Conservation (phyloP, 345 rosid species). For the Passiflora organensis region DNA sequence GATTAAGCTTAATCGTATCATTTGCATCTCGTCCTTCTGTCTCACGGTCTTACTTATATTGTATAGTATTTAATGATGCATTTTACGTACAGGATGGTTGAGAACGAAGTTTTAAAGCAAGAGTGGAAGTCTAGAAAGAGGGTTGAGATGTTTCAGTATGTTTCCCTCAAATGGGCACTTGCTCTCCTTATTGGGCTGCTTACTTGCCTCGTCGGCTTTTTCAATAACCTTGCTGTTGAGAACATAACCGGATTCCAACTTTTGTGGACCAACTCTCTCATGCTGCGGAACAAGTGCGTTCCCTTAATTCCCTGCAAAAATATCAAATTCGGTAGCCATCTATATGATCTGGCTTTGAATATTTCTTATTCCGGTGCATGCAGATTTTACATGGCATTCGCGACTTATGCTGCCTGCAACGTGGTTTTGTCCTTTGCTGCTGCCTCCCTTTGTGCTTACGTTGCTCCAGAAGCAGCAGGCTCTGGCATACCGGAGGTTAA, state of each 20-base stretch:
- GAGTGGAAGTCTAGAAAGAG: constrained; percentile 84
- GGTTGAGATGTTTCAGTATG: constrained; percentile 73
- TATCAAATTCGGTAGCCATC: constrained; percentile 13
- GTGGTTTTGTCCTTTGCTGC: constrained; percentile 58
- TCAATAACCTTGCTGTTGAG: constrained; percentile 77
- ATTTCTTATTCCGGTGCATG: constrained; percentile 21
- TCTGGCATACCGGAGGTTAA: constrained; percentile 96
- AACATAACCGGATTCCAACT: constrained; percentile 80
- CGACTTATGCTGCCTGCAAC: constrained; percentile 56
- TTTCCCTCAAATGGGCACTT: constrained; percentile 81
- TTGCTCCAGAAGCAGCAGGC: constrained; percentile 94
- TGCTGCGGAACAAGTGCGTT: constrained; percentile 64
- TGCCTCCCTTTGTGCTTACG: constrained; percentile 66
- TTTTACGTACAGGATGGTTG: constrained; percentile 64
- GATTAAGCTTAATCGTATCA: too few species aligned
- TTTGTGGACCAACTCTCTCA: constrained; percentile 61
- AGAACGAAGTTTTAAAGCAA: constrained; percentile 81
- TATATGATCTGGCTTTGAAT: too few species aligned
- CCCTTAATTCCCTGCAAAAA: neutral
- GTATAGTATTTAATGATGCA: neutral
- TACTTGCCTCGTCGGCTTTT: constrained; percentile 65
- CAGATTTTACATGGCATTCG: constrained; percentile 72
- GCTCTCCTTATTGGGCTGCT: constrained; percentile 70
- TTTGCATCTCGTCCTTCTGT: neutral
- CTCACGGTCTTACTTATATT: too few species aligned